Conservation (phyloP, 108 stramenopile genomes). For the Skeletonema potamos region DNA sequence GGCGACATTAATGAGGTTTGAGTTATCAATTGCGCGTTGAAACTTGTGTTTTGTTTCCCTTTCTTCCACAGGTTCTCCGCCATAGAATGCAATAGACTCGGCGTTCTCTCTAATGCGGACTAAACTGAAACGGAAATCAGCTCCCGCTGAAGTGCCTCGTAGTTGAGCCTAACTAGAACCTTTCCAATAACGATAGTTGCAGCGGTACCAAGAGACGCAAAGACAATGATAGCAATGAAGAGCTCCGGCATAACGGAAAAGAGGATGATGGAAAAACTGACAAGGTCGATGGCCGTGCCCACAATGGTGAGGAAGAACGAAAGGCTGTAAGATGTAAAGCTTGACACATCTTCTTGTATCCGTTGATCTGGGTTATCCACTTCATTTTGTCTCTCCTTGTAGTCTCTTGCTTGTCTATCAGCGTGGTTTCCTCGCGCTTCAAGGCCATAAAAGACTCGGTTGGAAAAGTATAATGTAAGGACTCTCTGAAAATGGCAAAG, state of each 20-base stretch:
- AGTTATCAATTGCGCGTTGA: conserved; percentile 54
- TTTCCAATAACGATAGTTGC: conserved; percentile 45
- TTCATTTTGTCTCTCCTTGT: conserved; percentile 22
- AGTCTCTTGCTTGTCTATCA: neutral
- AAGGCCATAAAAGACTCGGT: conserved; percentile 59
- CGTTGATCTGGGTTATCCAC: conserved; percentile 82
- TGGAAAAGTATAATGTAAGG: conserved; percentile 52
- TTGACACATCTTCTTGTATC: conserved; percentile 69
- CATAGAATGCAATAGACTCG: conserved; percentile 77
- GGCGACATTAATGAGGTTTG: conserved; percentile 50
- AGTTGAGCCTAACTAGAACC: conserved; percentile 60
- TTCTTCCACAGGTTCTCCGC: conserved; percentile 60
- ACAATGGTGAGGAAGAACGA: conserved; percentile 64
- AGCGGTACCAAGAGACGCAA: conserved; percentile 54
- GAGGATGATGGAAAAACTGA: conserved; percentile 66
- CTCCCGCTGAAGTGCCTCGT: conserved; percentile 53
- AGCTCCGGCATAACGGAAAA: conserved; percentile 63
- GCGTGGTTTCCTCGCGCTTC: conserved; percentile 22
- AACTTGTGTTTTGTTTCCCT: conserved; percentile 48
- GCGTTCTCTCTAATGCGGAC: conserved; percentile 76
- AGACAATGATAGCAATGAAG: conserved; percentile 60
- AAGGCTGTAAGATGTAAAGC: conserved; percentile 66
- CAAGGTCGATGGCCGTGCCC: conserved; percentile 64
- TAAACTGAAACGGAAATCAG: conserved; percentile 71
- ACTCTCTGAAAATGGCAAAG: conserved; percentile 6